A percentile compares a stretch with the other conserved stretches of the same genome.
phyloP scores from a whole-genome alignment of 352 stramenopile genomes.

The Phytophthora constricta region DNA sequence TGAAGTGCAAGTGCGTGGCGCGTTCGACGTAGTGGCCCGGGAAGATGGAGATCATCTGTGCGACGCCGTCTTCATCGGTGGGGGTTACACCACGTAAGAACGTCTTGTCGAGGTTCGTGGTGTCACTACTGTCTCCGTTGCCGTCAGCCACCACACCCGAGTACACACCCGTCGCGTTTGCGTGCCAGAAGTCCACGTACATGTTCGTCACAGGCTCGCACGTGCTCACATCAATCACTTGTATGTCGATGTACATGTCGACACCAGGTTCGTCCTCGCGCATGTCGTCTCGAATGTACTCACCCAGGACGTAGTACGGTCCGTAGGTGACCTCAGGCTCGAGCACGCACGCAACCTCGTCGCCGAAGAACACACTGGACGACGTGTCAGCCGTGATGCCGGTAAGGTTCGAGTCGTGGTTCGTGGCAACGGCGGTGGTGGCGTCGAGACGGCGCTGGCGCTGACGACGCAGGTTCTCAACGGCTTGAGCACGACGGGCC shows the following conservation, averaged over 20 bases:
- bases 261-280: conserved; percentile 25
- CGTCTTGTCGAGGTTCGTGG: conserved; percentile 27
- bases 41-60: conserved; percentile 33
- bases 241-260: conserved; percentile 29
- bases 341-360: conserved; percentile 9
- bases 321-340: conserved; percentile 36
- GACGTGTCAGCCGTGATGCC: conserved; percentile 11
- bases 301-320: conserved; percentile 33
- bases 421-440: conserved; percentile 16
- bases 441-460: conserved; percentile 22
- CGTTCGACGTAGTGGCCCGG: conserved; percentile 32
- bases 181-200: conserved; percentile 38
- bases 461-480: conserved; percentile 22
- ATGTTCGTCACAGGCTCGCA: conserved; percentile 29
- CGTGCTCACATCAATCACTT: conserved; percentile 33
- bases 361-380: conserved; percentile 20
- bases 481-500: conserved; percentile 10
- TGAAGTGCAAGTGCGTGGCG: conserved; percentile 30
- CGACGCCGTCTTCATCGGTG: conserved; percentile 31
- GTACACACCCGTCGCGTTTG: conserved; percentile 35
- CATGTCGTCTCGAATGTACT: conserved; percentile 33
- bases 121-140: conserved; percentile 27
- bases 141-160: conserved; percentile 30
- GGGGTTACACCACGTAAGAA: conserved; percentile 30
- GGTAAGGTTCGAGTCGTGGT: conserved; percentile 21